Conservation (phyloP, 2,329 filamentous ascomycete genomes). For the Penicillium hordei region DNA sequence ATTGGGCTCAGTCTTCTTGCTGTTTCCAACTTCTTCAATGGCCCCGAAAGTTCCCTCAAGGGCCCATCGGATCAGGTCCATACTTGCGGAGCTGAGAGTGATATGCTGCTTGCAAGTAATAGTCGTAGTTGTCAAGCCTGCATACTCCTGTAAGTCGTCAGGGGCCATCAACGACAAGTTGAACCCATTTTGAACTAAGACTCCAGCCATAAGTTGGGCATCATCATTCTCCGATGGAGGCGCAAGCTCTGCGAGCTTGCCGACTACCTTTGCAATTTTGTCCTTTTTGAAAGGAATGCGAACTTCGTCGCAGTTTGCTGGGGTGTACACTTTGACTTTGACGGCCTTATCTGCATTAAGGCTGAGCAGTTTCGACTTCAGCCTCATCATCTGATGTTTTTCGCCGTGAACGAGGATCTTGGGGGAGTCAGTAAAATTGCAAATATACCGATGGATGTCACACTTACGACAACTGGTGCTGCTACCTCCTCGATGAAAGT, state of each 20-base stretch:
- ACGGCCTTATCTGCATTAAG: slow-evolving; percentile 77
- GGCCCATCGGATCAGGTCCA: slow-evolving; percentile 90
- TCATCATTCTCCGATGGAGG: slow-evolving; percentile 57
- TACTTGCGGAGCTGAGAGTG: slow-evolving; percentile 79
- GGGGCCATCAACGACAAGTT: slow-evolving; percentile 96
- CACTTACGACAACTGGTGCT: slow-evolving; percentile 85
- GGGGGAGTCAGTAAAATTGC: not conserved
- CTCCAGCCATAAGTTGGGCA: slow-evolving; percentile 74
- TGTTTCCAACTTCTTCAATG: slow-evolving; percentile 59
- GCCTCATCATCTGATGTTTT: slow-evolving; percentile 94
- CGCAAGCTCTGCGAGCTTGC: slow-evolving; percentile 79
- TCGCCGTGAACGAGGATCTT: slow-evolving; percentile 96
- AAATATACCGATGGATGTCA: not conserved
- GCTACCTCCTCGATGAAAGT: slow-evolving; percentile 95
- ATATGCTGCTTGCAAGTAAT: slow-evolving; percentile 91
- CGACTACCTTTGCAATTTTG: slow-evolving; percentile 94
- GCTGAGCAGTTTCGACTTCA: slow-evolving; percentile 93
- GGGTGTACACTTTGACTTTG: slow-evolving; percentile 90
- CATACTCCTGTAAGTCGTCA: slow-evolving; percentile 92
- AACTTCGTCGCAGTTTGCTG: slow-evolving; percentile 91
- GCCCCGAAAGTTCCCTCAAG: slow-evolving; percentile 91
- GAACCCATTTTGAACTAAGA: slow-evolving; percentile 96
- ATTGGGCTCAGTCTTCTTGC: slow-evolving; percentile 11
- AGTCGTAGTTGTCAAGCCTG: slow-evolving; percentile 92
- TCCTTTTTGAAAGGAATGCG: slow-evolving; percentile 93